Base-by-base conservation (phyloP, 1,139 yeast species). In the Blastobotrys apis region DNA sequence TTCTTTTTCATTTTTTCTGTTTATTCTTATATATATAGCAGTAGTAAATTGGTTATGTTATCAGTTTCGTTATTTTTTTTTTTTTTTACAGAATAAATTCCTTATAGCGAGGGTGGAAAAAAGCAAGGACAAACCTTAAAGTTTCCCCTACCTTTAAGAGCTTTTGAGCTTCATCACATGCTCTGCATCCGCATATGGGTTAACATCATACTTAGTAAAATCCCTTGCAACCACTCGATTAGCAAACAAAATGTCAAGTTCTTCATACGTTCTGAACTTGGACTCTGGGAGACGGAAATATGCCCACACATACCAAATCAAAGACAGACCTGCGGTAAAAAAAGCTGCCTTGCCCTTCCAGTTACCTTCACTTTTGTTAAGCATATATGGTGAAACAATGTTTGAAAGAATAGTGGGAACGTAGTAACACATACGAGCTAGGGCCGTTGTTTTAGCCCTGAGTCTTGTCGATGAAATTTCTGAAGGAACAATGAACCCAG, bases 201-300 rank as follows among this genome's bases (percentile, higher is more conserved):
- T 32, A 17, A 36, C 23, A 13, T 23, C 29, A 3, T 26, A 23
- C 12, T 19, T 31, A 22, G 16, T 36, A 56, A 73, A 73, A 49
- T 69, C 54, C 62, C 81, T 71, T 2, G 81, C 75, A 13, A 67
- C 60, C 29, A 74, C 68, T 3, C 60, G 54, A 34, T 65, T 56
- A 20, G 64, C 67, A 59, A 78, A 78, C 64, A 78, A 64, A 30
- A 64, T 54, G 60, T 78, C 84, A 56, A 78, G 62, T 57, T 78
- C 84, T 37, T 77, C 82, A 57, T 65, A 76, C 3, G 81, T 75
- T 59, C 79, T 72, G 44, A 69, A 73, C 56, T 68, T 70, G 16
- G 82, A 72, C 57, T 78, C 84, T 12, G 84, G 84, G 44, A 78
- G 65, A 37, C 75, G 73, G 59, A 77, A 76, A 60, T 60, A 74